Evolutionary conservation across 2,329 filamentous ascomycete genomes (phyloP), one percentile per base, ranked within the genome.

Genomic region (Tolypocladium endophyticum): DNA sequence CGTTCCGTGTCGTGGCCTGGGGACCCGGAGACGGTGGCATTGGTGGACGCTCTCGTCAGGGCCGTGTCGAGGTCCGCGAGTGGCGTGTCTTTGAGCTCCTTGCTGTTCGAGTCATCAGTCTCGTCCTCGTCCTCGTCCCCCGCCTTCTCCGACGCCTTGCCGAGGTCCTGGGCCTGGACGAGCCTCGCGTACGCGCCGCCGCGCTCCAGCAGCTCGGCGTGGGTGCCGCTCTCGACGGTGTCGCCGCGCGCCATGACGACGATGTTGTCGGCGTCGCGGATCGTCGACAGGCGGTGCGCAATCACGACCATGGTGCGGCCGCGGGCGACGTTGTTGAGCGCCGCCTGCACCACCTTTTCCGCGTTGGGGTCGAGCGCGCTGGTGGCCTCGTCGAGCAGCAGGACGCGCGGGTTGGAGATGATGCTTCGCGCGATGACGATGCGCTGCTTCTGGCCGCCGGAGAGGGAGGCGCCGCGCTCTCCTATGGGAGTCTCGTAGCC

Each of bases 371-470:
- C 76, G 12, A 79, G 68, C 1, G 86, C 84, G 55, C 81, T 86
- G 0, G 87, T 89, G 1, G 87, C 87, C 69, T 90, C 87, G 63
- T 90, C 87, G 1, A 89, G 74, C 36, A 89, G 80, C 0, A 89
- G 73, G 52, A 89, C 83, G 3, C 76, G 76, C 0, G 86, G 85
- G 59, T 86, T 76, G 28, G 83, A 84, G 52, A 89, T 77, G 63
- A 89, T 87, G 61, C 81, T 85, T 25, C 86, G 79, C 2, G 86
- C 86, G 63, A 89, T 88, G 2, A 85, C 82, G 33, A 89, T 77
- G 6, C 86, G 79, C 66, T 89, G 87, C 58, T 85, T 80, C 65
- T 89, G 86, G 1, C 87, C 86, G 11, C 87, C 86, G 6, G 83
- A 87, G 0, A 89, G 73, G 54, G 84, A 85, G 11, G 84, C 82